phyloP scores from a whole-genome alignment of 2,329 filamentous ascomycete species.

The Monosporascus sp. region DNA sequence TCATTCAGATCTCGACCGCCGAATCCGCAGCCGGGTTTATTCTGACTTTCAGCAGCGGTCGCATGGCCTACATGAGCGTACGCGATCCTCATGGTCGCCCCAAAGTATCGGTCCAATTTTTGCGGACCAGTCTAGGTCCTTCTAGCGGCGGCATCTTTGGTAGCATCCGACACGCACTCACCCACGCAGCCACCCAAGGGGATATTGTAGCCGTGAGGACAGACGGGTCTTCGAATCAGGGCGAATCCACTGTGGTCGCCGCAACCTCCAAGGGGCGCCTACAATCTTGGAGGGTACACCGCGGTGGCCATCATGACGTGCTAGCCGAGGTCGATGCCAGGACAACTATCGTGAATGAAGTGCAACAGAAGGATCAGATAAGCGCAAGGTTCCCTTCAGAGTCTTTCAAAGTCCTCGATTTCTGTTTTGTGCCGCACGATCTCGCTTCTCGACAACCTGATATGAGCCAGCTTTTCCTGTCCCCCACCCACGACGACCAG shows the following conservation, averaged over 20 bases:
- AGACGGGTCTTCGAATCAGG: constrained; percentile 64
- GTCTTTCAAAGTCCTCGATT: constrained; percentile 71
- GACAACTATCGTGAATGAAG: constrained; percentile 54
- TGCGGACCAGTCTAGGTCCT: constrained; percentile 57
- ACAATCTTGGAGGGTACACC: constrained; percentile 83
- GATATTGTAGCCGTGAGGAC: constrained; percentile 77
- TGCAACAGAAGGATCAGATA: constrained; percentile 50
- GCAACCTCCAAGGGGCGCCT: constrained; percentile 72
- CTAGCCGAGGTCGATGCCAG: constrained; percentile 67
- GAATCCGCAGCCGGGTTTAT: constrained; percentile 82
- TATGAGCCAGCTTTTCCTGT: constrained; percentile 45
- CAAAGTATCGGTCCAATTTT: constrained; percentile 68
- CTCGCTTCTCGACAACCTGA: constrained; percentile 45
- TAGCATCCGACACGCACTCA: constrained; percentile 72
- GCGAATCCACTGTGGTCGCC: constrained; percentile 79
- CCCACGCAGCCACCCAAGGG: constrained; percentile 62
- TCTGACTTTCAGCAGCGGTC: constrained; percentile 76
- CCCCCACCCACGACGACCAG: constrained; percentile 41
- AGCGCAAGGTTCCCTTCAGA: constrained; percentile 45
- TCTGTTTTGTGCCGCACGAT: constrained; percentile 60
- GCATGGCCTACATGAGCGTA: constrained; percentile 79
- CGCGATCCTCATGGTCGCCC: constrained; percentile 84
- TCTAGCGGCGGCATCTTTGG: constrained; percentile 66
- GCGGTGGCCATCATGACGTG: constrained; percentile 75
- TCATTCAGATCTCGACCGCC: constrained; percentile 72